Conservation (phyloP, 768 basidiomycete genomes). For the Leucosporidium scottii region DNA sequence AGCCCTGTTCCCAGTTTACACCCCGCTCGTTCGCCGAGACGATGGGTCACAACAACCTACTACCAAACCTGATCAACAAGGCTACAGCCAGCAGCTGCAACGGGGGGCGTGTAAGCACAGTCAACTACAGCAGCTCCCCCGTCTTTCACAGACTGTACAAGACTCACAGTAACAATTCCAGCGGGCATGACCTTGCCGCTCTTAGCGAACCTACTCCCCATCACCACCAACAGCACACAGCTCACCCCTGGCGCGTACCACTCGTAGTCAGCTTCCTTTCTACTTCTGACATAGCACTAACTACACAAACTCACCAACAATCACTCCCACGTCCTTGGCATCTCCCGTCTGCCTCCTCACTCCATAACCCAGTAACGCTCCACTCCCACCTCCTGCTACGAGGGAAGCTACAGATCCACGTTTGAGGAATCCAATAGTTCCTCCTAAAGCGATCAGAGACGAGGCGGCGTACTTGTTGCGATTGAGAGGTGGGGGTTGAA, state of each 20-base stretch:
- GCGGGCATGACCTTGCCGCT: conserved; percentile 34
- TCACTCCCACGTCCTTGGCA: conserved; percentile 13
- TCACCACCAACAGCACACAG: conserved; percentile 17
- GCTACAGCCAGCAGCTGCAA: neutral
- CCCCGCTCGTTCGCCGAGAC: too few relatives aligned
- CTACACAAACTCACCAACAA: conserved; percentile 28
- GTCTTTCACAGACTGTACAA: neutral
- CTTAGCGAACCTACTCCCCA: conserved; percentile 30
- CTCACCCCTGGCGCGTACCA: conserved; percentile 15
- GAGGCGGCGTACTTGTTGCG: neutral
- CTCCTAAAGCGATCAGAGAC: conserved; percentile 14
- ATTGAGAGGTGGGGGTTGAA: neutral
- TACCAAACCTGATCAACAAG: neutral
- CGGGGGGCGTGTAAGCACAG: too few relatives aligned
- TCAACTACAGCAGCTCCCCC: too few relatives aligned
- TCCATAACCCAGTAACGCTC: conserved; percentile 27
- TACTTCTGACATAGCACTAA: neutral
- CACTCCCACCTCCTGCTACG: conserved; percentile 22
- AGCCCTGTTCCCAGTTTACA: too few relatives aligned
- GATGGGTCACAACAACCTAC: neutral
- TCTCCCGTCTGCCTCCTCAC: conserved; percentile 21
- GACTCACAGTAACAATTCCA: conserved; percentile 21
- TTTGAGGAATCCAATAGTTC: conserved; percentile 30
- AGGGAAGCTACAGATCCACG: conserved; percentile 19
- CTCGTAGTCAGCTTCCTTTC: neutral